These are phyloP conservation scores for Barnettozyma siamensis DNA, from an alignment of 805 yeast species.

Conservation along the genomic window DNA sequence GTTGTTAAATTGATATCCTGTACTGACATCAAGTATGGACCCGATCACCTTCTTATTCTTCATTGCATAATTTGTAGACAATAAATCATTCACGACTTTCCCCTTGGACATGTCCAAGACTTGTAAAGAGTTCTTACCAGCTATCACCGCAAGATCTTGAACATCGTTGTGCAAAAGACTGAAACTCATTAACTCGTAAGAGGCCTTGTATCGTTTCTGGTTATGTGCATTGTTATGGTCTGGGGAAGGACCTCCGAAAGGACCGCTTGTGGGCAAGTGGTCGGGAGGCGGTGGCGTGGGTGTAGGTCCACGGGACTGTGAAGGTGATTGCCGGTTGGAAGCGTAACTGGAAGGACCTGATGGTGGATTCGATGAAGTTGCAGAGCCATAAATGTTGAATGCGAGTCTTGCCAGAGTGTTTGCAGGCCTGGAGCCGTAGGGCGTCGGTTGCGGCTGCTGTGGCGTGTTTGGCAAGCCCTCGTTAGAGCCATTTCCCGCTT, in stretches of 20 bases:
- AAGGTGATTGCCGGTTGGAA: conserved; percentile 9
- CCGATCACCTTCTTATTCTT: conserved; percentile 33
- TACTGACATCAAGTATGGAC: conserved; percentile 36
- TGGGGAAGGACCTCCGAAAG: not conserved
- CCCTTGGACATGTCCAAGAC: conserved; percentile 30
- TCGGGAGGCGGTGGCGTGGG: conserved; percentile 2
- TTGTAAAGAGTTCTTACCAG: conserved; percentile 39
- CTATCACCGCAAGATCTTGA: conserved; percentile 29
- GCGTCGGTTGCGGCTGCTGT: not conserved
- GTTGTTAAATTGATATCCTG: conserved; percentile 36
- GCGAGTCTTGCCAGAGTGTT: conserved; percentile 47
- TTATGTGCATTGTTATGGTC: conserved; percentile 3
- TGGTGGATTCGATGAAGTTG: conserved; percentile 12
- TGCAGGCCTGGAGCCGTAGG: conserved; percentile 19
- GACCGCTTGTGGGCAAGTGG: not conserved
- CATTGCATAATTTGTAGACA: conserved; percentile 21
- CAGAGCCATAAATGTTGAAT: conserved; percentile 45
- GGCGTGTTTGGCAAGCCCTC: not conserved
- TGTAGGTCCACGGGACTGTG: conserved; percentile 6
- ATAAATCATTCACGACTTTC: conserved; percentile 31
- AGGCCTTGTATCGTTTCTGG: conserved; percentile 25
- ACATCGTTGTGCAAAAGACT: conserved; percentile 16
- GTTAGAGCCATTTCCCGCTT: not conserved
- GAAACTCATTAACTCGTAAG: conserved; percentile 27
- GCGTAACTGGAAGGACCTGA: conserved; percentile 1